A percentile compares a stretch with the other conserved stretches of the same genome.
phyloP scores from a whole-genome alignment of 1,284 basidiomycete genomes.

The Phenoliferia sp. region DNA sequence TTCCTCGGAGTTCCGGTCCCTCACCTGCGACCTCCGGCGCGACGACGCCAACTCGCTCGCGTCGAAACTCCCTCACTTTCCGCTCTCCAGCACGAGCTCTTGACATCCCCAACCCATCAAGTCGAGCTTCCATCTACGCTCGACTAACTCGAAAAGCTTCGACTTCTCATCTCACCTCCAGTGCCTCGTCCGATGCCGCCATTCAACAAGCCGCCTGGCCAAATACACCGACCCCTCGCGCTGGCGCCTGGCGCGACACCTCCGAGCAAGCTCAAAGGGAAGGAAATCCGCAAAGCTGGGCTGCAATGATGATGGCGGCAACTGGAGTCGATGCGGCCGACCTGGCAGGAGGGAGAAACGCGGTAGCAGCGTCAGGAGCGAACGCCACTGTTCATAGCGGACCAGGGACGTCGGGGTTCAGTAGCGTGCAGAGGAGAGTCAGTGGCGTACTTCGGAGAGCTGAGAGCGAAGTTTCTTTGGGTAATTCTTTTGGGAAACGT shows the following conservation, averaged over 20 bases:
- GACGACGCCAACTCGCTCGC: neutral
- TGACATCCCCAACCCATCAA: neutral
- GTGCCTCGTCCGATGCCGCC: neutral
- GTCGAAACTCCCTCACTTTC: neutral
- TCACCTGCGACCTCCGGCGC: neutral
- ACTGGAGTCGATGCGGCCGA: neutral
- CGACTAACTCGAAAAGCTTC: neutral
- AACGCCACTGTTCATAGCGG: neutral
- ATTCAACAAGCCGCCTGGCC: neutral
- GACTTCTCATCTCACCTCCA: neutral
- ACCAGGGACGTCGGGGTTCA: neutral
- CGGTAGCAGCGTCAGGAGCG: neutral
- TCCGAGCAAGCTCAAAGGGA: conserved; percentile 8
- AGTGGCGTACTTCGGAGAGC: neutral
- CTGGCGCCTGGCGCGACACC: conserved; percentile 2
- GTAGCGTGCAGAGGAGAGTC: neutral
- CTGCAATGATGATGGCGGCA: conserved; percentile 4
- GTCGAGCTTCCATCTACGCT: neutral
- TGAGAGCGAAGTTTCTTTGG: neutral
- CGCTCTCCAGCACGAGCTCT: neutral
- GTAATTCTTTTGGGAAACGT: neutral
- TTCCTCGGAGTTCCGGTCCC: neutral
- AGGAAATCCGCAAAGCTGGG: conserved; percentile 14
- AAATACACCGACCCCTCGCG: neutral
- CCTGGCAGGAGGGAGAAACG: neutral